phyloP scores from a whole-genome alignment of 768 basidiomycete genomes.

The Strobilomyces echinocephalus region DNA sequence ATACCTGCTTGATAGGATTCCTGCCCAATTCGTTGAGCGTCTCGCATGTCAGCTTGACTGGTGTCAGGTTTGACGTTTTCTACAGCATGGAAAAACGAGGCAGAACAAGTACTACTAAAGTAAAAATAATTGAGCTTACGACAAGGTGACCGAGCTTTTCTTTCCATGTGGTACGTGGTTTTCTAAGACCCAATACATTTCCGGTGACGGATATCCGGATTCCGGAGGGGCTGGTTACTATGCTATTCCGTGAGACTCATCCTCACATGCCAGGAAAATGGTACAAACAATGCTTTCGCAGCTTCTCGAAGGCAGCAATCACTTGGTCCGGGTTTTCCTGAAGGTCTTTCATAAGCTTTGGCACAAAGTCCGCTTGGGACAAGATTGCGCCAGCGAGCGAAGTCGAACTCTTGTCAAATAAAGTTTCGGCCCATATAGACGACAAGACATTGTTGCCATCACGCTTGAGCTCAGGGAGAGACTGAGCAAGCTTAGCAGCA shows the following conservation, averaged over 20 bases:
- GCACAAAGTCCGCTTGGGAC: constrained; percentile 74
- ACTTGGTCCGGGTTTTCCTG: constrained; percentile 70
- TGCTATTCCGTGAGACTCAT: not conserved
- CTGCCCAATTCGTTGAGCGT: constrained; percentile 74
- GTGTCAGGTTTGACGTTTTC: constrained; percentile 52
- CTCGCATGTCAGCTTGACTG: constrained; percentile 60
- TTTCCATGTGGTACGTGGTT: constrained; percentile 71
- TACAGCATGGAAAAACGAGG: constrained; percentile 1
- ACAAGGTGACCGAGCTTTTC: constrained; percentile 61
- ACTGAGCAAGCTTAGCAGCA: constrained; percentile 84
- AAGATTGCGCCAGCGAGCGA: constrained; percentile 65
- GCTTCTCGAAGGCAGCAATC: constrained; percentile 67
- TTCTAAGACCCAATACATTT: constrained; percentile 62
- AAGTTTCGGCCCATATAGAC: constrained; percentile 61
- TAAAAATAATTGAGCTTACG: constrained; percentile 39
- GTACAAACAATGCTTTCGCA: constrained; percentile 61
- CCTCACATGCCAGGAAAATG: not conserved
- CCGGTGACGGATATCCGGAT: constrained; percentile 91
- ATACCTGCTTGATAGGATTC: constrained; percentile 67
- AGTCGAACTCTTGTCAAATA: constrained; percentile 68
- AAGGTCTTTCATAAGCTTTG: constrained; percentile 64
- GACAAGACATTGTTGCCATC: constrained; percentile 77
- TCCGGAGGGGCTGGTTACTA: constrained; percentile 80
- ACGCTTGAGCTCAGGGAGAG: constrained; percentile 86
- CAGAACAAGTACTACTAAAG: not conserved